Base-by-base conservation (phyloP, 805 yeast genomes). In the Millerago galiae region DNA sequence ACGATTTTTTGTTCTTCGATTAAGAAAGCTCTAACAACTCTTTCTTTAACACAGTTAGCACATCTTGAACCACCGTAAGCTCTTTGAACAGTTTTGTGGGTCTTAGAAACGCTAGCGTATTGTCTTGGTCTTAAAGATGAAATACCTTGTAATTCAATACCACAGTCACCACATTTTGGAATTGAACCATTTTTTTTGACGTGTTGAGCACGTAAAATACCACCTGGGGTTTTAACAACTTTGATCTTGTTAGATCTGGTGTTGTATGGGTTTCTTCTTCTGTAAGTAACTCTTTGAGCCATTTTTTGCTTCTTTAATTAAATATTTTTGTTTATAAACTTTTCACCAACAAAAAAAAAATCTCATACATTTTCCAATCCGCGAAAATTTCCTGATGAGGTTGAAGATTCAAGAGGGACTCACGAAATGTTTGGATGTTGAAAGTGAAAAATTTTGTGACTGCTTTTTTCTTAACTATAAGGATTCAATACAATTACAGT, bases 151-250 rank as follows among this genome's bases (percentile, higher is more conserved):
- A 87, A 79, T 63, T 83, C 81, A 51, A 60, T 57, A 67, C 88
- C 88, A 73, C 84, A 78, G 75, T 81, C 88, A 77, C 88, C 88
- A 75, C 88, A 81, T 69, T 79, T 81, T 68, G 81, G 82, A 74
- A 83, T 79, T 64, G 93, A 68, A 63, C 87, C 95, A 56, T 62
- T 63, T 80, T 88, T 88, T 82, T 86, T 85, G 67, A 88, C 78
- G 79, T 93, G 99, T 74, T 90, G 96, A 69, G 96, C 96, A 70
- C 89, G 83, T 75, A 93, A 82, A 75, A 83, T 84, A 70, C 98
- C 98, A 82, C 99, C 99, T 75, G 99, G 99, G 76, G 99, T 93
- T 88, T 91, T 93, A 66, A 91, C 95, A 75, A 91, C 95, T 91
- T 86, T 91, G 81, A 93, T 91, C 80, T 85, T 87, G 96, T 93